Evolutionary conservation across 2,329 filamentous ascomycete species (phyloP).

Genomic region (Botrytis tulipae): DNA sequence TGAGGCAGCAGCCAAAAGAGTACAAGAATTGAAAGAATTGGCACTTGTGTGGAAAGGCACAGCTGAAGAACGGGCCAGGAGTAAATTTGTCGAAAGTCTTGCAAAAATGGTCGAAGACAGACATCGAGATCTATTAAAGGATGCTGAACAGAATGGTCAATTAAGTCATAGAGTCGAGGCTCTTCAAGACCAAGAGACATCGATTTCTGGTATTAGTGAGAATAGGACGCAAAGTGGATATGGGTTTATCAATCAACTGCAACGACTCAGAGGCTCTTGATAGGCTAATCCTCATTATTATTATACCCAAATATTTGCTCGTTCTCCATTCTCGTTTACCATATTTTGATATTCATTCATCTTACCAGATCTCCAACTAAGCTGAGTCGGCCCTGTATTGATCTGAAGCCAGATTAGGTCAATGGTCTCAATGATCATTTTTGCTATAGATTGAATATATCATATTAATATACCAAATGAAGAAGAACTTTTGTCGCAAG

Average conservation of each 20-base stretch:
- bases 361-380: not conserved
- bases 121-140: conserved; percentile 38
- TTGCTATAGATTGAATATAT: not conserved
- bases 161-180: conserved; percentile 32
- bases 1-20: conserved; percentile 68
- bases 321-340: not conserved
- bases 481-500: too few relatives aligned
- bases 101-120: conserved; percentile 80
- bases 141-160: conserved; percentile 35
- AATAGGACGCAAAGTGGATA: conserved; percentile 35
- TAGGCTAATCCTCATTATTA: conserved; percentile 16
- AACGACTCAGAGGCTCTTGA: conserved; percentile 38
- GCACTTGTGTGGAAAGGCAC: conserved; percentile 92
- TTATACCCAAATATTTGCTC: not conserved
- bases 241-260: conserved; percentile 40
- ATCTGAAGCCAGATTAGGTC: not conserved
- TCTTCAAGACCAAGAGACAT: conserved; percentile 29
- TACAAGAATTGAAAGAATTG: conserved; percentile 75
- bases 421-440: not conserved
- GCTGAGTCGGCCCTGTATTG: not conserved
- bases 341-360: not conserved
- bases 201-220: conserved; percentile 24
- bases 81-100: conserved; percentile 77
- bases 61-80: conserved; percentile 83
- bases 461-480: not conserved